Base-by-base conservation (phyloP, 768 basidiomycete genomes). In the Mycena metata region DNA sequence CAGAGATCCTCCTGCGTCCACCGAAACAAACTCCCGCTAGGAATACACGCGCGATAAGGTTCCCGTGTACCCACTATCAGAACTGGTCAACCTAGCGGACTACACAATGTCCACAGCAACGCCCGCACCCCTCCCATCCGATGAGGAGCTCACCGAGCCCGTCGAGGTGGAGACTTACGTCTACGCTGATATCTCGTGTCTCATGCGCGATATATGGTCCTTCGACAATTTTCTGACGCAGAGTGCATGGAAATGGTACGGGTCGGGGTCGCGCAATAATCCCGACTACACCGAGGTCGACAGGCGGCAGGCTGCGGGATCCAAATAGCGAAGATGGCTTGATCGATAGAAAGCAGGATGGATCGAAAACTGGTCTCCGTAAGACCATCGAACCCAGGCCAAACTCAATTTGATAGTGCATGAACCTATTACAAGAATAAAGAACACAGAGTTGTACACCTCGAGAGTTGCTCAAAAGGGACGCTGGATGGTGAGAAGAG, bases 201-300 rank as follows among this genome's bases (percentile, higher is more conserved):
- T 98, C 10, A 81, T 87, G 26, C 81, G 88, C 0, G 82, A 83
- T 35, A 79, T 93, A 5, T 99, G 96, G 96, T 86, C 89, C 0
- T 96, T 91, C 74, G 88, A 89, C n/a, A 86, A 89, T 4, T 98
- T 98, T 74, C 84, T 97, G 35, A 79, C 80, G 73, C 86, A 92
- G 35, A 92, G 89, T 70, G 90, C 93, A 2, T 88, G 88, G 85
- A 91, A 91, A 64, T 96, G 96, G 95, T 84, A 55, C 19, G 66
- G 59, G 3, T n/a, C 42, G 13, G 59, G 24, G 16, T 17, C 66
- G 52, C 60, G 52, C 51, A 21, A n/a, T 45, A 67, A 82, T 9
- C 61, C 71, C 12, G 82, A 86, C 55, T 89, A 84, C 67, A 76
- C 70, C 4, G 86, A 88, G 64, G 85, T 90, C 6, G 87, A 90